Percentiles rank a stretch among this genome's conserved stretches.
Evolutionary conservation across 371 early-diverging fungal genomes (phyloP).

Genomic region (Syncephalastrum racemosum): DNA sequence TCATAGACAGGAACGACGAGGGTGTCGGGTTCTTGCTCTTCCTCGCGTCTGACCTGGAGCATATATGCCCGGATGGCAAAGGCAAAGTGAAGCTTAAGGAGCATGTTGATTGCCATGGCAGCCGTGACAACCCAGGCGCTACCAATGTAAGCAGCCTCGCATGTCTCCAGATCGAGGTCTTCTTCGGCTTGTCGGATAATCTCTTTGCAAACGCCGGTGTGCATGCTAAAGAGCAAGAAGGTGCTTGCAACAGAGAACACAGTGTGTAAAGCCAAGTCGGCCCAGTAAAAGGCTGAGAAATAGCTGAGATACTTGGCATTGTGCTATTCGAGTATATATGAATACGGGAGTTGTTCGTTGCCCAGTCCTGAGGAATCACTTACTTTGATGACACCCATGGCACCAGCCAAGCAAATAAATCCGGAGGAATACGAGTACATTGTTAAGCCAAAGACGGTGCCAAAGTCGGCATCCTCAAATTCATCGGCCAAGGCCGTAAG

Average conservation of each 20-base stretch:
- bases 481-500: conserved; percentile 32
- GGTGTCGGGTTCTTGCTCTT: conserved; percentile 9
- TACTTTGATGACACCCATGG: conserved; percentile 45
- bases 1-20: conserved; percentile 19
- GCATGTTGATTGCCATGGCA: conserved; percentile 38
- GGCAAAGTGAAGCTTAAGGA: conserved; percentile 48
- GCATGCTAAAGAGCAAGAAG: conserved; percentile 31
- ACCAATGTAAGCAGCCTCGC: conserved; percentile 29
- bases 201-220: conserved; percentile 37
- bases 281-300: conserved; percentile 40
- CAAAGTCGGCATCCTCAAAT: conserved; percentile 28
- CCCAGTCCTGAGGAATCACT: not conserved
- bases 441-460: conserved; percentile 34
- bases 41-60: conserved; percentile 20
- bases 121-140: conserved; percentile 35
- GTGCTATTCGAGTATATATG: conserved; percentile 24
- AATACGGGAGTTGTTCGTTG: not conserved
- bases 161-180: conserved; percentile 38
- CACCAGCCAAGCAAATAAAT: conserved; percentile 39
- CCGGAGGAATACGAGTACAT: conserved; percentile 40
- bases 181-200: conserved; percentile 27
- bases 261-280: conserved; percentile 42
- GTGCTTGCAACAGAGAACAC: conserved; percentile 39
- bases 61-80: conserved; percentile 43
- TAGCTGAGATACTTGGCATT: conserved; percentile 40